Evolutionary conservation across 495 filamentous ascomycete species (phyloP), one percentile per base, ranked within the genome.

Genomic region (Xylaria castorea): DNA sequence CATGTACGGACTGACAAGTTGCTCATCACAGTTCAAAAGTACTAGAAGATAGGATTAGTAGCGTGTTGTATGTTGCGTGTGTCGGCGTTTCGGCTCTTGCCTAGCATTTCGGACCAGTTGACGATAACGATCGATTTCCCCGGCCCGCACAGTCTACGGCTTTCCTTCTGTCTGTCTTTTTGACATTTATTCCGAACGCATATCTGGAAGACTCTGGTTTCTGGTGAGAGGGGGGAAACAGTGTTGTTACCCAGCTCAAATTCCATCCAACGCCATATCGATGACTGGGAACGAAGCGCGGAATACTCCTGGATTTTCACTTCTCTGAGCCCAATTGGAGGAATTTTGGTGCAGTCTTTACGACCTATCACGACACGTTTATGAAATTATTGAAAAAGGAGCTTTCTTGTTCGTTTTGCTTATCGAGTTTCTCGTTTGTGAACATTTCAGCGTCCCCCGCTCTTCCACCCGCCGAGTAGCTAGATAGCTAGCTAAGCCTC

Each of bases 401-500:
- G 53, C 53, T 67, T 48, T 42, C 38, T 60, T 12, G 36, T 60
- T 63, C 51, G 25, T 53, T 27, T 38, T 40, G 34, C 66, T 53
- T 53, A 63, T 46, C 46, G 50, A 53, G 42, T 55, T 68, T 71
- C 65, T 74, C 78, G 77, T 61, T 38, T 61, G 58, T 61, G 58
- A 38, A 61, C 58, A 18, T 38, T 38, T n/a, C 30, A 32, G 53
- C 32, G 8, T 32, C 32, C 53, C 57, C 34, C 18, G 34, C 58
- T 61, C 58, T 75, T 82, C 77, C 53, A 53, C 53, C 12, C 53
- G 27, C 27, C 53, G 79, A 80, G 83, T 77, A 80, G 75, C 79
- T 38, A n/a, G n/a, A n/a, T n/a, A 38, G 30, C 32, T 22, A 61
- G 57, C 32, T 61, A n/a, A n/a, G 18, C 30, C 57, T n/a, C 12